Percentiles rank a stretch among this genome's conserved stretches.
Evolutionary conservation across 768 basidiomycete species (phyloP).

Genomic region (Lanmaoa pseudosensibilis): DNA sequence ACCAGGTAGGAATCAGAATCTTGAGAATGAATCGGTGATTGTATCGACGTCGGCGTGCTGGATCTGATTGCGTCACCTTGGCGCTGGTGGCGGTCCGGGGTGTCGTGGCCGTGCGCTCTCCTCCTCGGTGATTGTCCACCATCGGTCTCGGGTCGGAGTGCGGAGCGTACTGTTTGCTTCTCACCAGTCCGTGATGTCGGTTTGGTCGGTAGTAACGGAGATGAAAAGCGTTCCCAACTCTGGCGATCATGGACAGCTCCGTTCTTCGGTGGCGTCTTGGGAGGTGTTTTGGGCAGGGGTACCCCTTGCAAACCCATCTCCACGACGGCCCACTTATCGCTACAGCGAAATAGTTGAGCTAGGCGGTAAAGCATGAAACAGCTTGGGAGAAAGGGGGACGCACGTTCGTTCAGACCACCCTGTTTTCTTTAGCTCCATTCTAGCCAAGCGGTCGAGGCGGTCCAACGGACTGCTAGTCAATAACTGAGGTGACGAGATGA

Average conservation of each 20-base stretch:
- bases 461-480: conserved; percentile 28
- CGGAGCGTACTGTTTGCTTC: background rate
- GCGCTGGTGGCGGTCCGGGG: background rate
- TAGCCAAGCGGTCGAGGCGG: conserved; percentile 29
- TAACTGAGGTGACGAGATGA: conserved; percentile 19
- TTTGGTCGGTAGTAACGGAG: background rate
- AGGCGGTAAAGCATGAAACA: background rate
- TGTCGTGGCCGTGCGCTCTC: background rate
- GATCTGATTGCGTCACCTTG: background rate
- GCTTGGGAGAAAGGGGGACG: background rate
- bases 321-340: conserved; percentile 31
- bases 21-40: conserved; percentile 2
- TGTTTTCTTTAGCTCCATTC: conserved; percentile 30
- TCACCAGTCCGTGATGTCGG: background rate
- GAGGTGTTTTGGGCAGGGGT: conserved; percentile 5
- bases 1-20: conserved; percentile 7
- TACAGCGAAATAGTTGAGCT: background rate
- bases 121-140: background rate
- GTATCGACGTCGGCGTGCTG: background rate
- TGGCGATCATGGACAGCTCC: background rate
- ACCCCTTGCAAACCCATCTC: conserved; percentile 22
- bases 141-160: background rate
- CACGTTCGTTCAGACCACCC: conserved; percentile 34
- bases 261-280: conserved; percentile 7
- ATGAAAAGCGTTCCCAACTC: background rate